These are phyloP conservation scores for Pyrrhoderma lamaoense DNA, from an alignment of 1,284 basidiomycete genomes.

Conservation along the genomic window DNA sequence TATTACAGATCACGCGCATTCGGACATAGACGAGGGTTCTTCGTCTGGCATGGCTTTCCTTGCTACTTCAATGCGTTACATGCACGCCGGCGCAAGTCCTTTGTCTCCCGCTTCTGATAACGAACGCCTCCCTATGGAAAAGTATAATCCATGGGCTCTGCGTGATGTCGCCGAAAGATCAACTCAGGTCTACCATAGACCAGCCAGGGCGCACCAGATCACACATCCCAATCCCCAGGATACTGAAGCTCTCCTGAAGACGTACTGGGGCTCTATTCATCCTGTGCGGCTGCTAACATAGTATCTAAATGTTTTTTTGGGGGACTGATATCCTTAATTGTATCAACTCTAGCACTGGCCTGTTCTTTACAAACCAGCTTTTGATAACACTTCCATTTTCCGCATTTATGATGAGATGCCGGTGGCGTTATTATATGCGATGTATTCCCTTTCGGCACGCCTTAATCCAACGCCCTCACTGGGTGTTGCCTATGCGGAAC, in stretches of 20 bases:
- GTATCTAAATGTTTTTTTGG: background rate
- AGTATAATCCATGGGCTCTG: constrained; percentile 16
- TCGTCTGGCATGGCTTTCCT: constrained; percentile 19
- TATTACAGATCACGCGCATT: constrained; percentile 7
- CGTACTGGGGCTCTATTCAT: constrained; percentile 17
- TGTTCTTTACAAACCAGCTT: constrained; percentile 17
- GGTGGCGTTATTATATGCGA: constrained; percentile 15
- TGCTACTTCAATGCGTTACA: constrained; percentile 17
- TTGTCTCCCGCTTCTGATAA: constrained; percentile 15
- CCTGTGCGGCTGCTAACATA: constrained; percentile 8
- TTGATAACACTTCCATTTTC: constrained; percentile 17
- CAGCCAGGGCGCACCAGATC: background rate
- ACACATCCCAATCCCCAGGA: constrained; percentile 13
- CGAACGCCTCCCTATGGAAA: constrained; percentile 15
- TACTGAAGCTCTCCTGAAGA: constrained; percentile 17
- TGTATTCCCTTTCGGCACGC: constrained; percentile 15
- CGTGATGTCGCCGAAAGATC: constrained; percentile 10
- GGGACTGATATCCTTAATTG: background rate
- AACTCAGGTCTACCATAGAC: constrained; percentile 3
- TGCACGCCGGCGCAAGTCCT: constrained; percentile 13
- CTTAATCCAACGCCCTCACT: constrained; percentile 11
- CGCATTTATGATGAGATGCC: constrained; percentile 16
- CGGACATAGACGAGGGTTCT: constrained; percentile 18
- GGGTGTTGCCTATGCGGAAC: constrained; percentile 7
- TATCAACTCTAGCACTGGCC: constrained; percentile 16